Evolutionary conservation across 192 early-diverging fungal genomes (phyloP), one percentile per base, ranked within the genome.

Genomic region (Coemansia sp.): DNA sequence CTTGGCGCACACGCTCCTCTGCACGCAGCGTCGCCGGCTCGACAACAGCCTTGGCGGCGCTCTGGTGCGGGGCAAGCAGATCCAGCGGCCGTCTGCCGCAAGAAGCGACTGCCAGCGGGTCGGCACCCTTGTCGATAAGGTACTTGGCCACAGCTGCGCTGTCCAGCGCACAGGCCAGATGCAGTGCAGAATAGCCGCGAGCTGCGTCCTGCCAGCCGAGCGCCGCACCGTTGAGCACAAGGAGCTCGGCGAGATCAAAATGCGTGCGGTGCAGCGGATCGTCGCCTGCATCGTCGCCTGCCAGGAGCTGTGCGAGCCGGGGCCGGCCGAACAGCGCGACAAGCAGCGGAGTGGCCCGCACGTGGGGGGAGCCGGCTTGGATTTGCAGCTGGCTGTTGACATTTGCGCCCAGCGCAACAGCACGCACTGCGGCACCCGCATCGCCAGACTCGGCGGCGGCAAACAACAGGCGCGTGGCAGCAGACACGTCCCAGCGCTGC

Each of bases 321-420:
- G 41, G 12, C 23, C 36, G 0, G 57, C 80, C 75, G 30, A 83
- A 71, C 62, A 83, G 65, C 38, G 80, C 75, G 18, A 60, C 66
- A 1, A 69, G 53, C 59, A 83, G 56, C 24, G 75, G 68, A 2
- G 74, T 73, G 0, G 41, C 34, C 9, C 44, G 24, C 16, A 30
- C 34, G 30, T 30, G 30, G 20, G 33, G 7, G 23, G 21, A 44
- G 24, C 30, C 20, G 20, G 21, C 35, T 4, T 49, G 6, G 11
- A 69, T 62, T 26, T 62, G 46, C 4, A 62, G 65, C 12, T 63
- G 60, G 14, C 57, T 18, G 60, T 90, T 87, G 18, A 91, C 86
- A 62, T 92, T 82, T 10, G 91, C 91, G 33, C 92, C 92, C 41
- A 89, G 71, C n/a, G 90, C 88, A 56, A 96, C 66, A n/a, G 82